A percentile compares a stretch with the other conserved stretches of the same genome.
phyloP scores from a whole-genome alignment of 2,329 filamentous ascomycete species.

The Penicillium sp. region DNA sequence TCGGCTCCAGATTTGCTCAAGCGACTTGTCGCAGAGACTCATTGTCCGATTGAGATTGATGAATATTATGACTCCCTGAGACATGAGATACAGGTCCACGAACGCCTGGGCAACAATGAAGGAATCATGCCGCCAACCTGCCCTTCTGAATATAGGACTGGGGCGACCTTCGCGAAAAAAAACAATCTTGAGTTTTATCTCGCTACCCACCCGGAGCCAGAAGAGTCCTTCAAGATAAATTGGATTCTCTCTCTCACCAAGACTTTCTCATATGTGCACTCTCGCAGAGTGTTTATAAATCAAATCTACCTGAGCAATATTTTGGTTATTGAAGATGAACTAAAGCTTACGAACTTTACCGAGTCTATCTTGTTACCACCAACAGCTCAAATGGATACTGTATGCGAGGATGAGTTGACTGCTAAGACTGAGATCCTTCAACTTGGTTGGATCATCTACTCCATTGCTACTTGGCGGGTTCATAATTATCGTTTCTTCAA shows the following conservation, averaged over 20 bases:
- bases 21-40: not conserved
- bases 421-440: not conserved
- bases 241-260: not conserved
- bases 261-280: not conserved
- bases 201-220: not conserved
- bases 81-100: not conserved
- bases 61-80: not conserved
- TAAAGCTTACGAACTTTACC: not conserved
- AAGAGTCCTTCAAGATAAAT: not conserved
- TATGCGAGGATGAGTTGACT: not conserved
- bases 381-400: not conserved
- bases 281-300: not conserved
- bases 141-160: not conserved
- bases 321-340: not conserved
- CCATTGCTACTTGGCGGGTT: not conserved
- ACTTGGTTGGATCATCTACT: not conserved
- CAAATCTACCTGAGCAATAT: not conserved
- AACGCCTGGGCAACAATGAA: not conserved
- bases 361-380: not conserved
- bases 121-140: not conserved
- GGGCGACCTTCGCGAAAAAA: not conserved
- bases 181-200: not conserved
- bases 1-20: not conserved
- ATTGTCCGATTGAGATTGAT: not conserved
- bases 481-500: not conserved